Evolutionary conservation across 1,284 basidiomycete species (phyloP).

Genomic region (Cryptococcus wingfieldii): DNA sequence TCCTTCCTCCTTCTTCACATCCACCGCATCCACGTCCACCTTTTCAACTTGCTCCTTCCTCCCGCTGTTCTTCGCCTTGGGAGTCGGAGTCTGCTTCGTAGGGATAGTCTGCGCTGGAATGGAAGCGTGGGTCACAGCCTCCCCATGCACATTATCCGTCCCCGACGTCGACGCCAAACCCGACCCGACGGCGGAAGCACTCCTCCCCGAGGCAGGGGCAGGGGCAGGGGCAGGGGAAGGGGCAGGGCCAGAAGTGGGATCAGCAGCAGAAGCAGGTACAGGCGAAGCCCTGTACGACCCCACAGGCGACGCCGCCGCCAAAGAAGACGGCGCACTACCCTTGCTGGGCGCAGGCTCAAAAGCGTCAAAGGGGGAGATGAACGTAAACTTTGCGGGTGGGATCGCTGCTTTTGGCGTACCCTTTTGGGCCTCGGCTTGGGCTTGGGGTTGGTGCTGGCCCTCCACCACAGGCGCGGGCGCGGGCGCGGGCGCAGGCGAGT

Average conservation of each 20-base stretch:
- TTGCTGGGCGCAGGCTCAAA: constrained; percentile 19
- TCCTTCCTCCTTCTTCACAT: too few species aligned
- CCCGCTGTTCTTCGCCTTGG: background rate
- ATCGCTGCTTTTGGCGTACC: background rate
- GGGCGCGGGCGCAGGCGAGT: constrained; percentile 2
- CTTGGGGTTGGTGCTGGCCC: background rate
- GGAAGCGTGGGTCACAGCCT: background rate
- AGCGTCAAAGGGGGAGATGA: constrained; percentile 44
- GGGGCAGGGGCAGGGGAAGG: too few species aligned
- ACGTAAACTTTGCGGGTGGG: constrained; percentile 35
- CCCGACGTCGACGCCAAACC: too few species aligned
- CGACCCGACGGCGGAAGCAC: too few species aligned
- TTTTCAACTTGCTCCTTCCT: background rate
- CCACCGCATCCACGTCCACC: too few species aligned
- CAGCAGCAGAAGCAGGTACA: background rate
- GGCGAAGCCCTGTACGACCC: background rate
- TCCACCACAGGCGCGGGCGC: background rate
- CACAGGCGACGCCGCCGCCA: background rate
- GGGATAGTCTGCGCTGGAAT: background rate
- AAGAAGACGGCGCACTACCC: constrained; percentile 2
- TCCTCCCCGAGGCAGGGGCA: too few species aligned
- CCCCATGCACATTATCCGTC: too few species aligned
- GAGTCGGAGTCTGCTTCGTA: background rate
- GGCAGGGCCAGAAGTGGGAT: too few species aligned
- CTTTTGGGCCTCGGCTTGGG: constrained; percentile 1